Percentiles rank a stretch among this genome's conserved stretches.
These are phyloP conservation scores for Biscutella auriculata DNA, from an alignment of 441 rosid species.

Conservation along the genomic window DNA sequence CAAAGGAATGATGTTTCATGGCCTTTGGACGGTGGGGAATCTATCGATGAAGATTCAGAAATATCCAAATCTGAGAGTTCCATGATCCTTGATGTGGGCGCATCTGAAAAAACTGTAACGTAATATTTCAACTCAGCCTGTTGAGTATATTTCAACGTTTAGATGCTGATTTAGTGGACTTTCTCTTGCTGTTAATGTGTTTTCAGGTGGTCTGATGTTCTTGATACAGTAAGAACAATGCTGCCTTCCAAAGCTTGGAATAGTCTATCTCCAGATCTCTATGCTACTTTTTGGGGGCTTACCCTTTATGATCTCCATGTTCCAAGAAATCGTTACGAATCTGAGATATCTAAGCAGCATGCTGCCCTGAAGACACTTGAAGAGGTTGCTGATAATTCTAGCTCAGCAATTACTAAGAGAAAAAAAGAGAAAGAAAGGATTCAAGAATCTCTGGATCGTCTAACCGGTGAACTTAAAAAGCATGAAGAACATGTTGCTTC, in stretches of 20 bases:
- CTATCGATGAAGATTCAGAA: slow-evolving; percentile 23
- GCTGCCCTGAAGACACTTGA: slow-evolving; percentile 92
- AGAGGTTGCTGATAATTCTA: slow-evolving; percentile 91
- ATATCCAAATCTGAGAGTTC: slow-evolving; percentile 34
- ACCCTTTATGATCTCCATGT: slow-evolving; percentile 97
- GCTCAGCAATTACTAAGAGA: slow-evolving; percentile 90
- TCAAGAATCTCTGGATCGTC: slow-evolving; percentile 96
- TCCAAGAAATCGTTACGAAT: slow-evolving; percentile 84
- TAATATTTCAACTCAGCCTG: slow-evolving; percentile 25
- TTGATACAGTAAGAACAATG: slow-evolving; percentile 79
- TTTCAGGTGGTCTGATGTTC: slow-evolving; percentile 97
- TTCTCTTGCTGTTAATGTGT: slow-evolving; percentile 2
- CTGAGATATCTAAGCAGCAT: slow-evolving; percentile 95
- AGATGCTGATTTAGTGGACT: background rate
- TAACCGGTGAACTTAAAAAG: slow-evolving; percentile 68
- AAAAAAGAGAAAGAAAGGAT: slow-evolving; percentile 99
- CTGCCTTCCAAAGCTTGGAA: slow-evolving; percentile 98
- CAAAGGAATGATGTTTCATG: slow-evolving; percentile 62
- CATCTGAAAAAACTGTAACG: slow-evolving; percentile 49
- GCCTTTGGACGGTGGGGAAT: slow-evolving; percentile 69
- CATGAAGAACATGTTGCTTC: slow-evolving; percentile 96
- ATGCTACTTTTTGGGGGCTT: slow-evolving; percentile 98
- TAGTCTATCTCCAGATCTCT: slow-evolving; percentile 98
- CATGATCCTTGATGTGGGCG: slow-evolving; percentile 64
- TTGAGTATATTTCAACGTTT: background rate